Percentiles rank a stretch among this genome's conserved stretches.
phyloP scores from a whole-genome alignment of 2,329 filamentous ascomycete species.

The Fusarium paranaense region DNA sequence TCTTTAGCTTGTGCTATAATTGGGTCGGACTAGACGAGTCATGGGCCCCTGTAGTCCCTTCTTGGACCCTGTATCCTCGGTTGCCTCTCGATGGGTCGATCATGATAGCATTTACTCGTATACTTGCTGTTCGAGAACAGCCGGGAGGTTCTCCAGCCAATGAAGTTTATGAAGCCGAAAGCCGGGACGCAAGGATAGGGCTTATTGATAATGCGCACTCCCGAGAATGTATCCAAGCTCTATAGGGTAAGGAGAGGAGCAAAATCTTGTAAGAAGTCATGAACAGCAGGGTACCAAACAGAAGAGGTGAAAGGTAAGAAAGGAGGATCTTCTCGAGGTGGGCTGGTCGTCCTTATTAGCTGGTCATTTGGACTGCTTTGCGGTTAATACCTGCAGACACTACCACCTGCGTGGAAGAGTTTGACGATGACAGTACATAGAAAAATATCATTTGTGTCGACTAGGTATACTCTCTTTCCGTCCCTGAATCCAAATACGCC shows the following conservation, averaged over 20 bases:
- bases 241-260: neutral
- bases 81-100: neutral
- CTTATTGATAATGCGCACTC: neutral
- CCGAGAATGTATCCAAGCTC: neutral
- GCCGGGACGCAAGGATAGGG: neutral
- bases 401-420: neutral
- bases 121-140: neutral
- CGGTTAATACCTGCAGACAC: neutral
- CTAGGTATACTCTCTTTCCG: neutral
- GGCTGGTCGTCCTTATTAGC: neutral
- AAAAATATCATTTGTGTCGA: neutral
- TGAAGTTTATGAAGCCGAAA: neutral
- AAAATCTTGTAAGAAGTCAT: neutral
- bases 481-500: neutral
- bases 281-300: too few relatives aligned
- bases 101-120: neutral
- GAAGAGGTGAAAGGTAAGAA: neutral
- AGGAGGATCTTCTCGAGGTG: neutral
- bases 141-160: neutral
- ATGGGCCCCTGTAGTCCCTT: neutral
- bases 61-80: neutral
- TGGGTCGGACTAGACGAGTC: neutral
- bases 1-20: neutral
- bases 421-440: neutral
- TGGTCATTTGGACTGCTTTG: neutral